Conservation (phyloP, 2,329 filamentous ascomycete species). For the Blastomyces silverae region DNA sequence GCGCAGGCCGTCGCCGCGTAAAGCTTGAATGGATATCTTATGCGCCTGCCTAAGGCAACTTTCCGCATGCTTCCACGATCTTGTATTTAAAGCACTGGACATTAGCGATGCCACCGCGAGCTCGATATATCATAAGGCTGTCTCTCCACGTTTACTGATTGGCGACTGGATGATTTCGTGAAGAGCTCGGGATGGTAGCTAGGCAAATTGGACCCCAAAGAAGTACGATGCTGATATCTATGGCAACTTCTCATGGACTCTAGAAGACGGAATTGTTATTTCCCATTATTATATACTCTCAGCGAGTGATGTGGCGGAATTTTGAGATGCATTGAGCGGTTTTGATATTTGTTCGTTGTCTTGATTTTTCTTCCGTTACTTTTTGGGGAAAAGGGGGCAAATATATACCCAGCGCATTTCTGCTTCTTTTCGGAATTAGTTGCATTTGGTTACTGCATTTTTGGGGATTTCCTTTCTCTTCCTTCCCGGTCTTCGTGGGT, state of each 20-base stretch:
- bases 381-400: neutral
- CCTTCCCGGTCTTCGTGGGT: neutral
- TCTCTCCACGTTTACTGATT: too few relatives aligned
- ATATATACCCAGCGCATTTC: conserved; percentile 9
- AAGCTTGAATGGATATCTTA: conserved; percentile 5
- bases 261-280: neutral
- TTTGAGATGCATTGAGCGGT: neutral
- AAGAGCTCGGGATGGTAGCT: too few relatives aligned
- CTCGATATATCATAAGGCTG: neutral
- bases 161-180: too few relatives aligned
- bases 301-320: neutral
- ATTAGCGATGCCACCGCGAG: neutral
- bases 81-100: neutral
- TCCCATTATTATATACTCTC: neutral
- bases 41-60: neutral
- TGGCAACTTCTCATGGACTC: neutral
- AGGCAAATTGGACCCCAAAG: neutral
- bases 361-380: neutral
- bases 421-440: neutral
- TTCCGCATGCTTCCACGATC: neutral
- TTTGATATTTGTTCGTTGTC: neutral
- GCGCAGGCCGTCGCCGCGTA: conserved; percentile 28
- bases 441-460: neutral
- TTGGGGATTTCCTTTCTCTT: neutral
- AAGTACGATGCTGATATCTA: neutral